Base-by-base conservation (phyloP, 2,329 filamentous ascomycete species). In the Parasarocladium wereldwijsianum region DNA sequence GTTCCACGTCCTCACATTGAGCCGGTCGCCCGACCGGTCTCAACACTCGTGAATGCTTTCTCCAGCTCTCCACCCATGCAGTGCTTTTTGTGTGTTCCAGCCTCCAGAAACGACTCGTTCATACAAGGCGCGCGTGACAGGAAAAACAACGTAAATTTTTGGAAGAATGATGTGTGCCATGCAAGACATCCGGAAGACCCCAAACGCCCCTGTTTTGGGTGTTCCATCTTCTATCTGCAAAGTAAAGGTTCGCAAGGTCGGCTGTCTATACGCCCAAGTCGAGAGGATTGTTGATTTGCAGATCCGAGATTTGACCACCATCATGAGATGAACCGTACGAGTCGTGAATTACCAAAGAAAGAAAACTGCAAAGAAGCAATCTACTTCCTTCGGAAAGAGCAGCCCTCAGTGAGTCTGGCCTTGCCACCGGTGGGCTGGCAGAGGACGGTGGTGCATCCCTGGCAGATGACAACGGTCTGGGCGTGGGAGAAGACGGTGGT, bases 371-470 rank as follows among this genome's bases (percentile, higher is more conserved):
- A 40, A 45, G 45, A 49, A 44, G 46, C 53, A 62, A 55, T 83
- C 68, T 96, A 98, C 87, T 98, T 98, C 73, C 86, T 86, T 71
- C 90, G 80, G 84, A 98, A 98, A 60, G 90, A 96, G 83, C 90
- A 98, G 62, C 90, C 90, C 79, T 98, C 90, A 45, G 90, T 98
- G 57, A 98, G 73, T 62, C 90, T 76, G 58, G 90, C 90, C 76
- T 98, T 98, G 57, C 90, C 90, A 76, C 90, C 90, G 50, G 90
- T 98, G 47, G 90, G 90, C 66, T 98, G 90, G 83, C 90, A 98
- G 43, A 98, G 83, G 49, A 98, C 90, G 53, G 92, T 94, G 54
- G 87, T 93, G 83, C 90, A 98, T 55, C 90, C 90, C 58, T 85
- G 85, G 80, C 90, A 98, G 75, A 96, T 92, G 64, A 98, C 90